Evolutionary conservation across 73 alveolate genomes (phyloP).

Genomic region (Uronychia setigera): DNA sequence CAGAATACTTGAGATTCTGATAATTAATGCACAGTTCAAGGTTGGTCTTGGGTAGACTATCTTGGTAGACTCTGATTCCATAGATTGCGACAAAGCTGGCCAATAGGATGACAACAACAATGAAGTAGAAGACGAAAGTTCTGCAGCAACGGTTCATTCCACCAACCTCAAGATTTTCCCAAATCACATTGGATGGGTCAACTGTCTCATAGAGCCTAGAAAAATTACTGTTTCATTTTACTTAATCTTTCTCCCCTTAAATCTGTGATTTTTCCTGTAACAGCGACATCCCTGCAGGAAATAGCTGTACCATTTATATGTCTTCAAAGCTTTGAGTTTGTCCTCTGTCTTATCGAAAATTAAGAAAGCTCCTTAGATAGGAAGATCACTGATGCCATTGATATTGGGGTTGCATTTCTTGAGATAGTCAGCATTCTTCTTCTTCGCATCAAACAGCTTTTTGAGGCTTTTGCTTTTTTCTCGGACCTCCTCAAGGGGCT

Average conservation of each 20-base stretch:
- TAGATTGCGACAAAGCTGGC: slow-evolving; percentile 4
- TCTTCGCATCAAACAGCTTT: neutral
- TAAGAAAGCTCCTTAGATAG: neutral
- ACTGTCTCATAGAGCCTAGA: neutral
- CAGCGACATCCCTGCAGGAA: neutral
- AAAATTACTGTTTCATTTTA: neutral
- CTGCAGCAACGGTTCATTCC: slow-evolving; percentile 20
- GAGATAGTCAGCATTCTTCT: neutral
- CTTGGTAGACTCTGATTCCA: neutral
- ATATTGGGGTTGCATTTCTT: neutral
- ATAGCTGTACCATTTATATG: neutral
- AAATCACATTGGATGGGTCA: slow-evolving; percentile 20
- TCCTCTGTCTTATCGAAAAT: neutral
- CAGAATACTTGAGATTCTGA: neutral
- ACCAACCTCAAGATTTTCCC: slow-evolving; percentile 38
- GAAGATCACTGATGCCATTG: neutral
- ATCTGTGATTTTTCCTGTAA: neutral
- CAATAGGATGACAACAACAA: slow-evolving; percentile 3
- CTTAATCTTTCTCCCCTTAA: neutral
- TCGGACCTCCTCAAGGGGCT: neutral
- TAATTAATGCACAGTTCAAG: neutral
- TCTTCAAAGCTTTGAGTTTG: neutral
- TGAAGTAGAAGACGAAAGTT: neutral
- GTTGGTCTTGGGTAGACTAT: slow-evolving; percentile 6
- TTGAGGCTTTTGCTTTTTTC: neutral